These are phyloP conservation scores for Guyanaporus albipodus DNA, from an alignment of 768 basidiomycete genomes.

Conservation along the genomic window DNA sequence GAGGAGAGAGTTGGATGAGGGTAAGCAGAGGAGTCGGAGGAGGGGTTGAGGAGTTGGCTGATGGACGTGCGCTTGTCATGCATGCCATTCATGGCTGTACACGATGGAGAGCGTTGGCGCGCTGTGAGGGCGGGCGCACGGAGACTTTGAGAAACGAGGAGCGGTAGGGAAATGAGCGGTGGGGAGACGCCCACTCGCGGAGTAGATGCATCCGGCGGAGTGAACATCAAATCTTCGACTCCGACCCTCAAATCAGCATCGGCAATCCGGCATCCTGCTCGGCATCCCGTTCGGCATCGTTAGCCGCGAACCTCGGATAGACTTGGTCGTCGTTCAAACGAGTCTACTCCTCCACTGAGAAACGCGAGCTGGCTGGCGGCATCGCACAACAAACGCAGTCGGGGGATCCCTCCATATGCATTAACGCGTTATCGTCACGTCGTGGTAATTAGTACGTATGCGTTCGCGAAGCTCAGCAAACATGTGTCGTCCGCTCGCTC, in stretches of 20 bases:
- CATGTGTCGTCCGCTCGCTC: conserved; percentile 12
- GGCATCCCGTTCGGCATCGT: conserved; percentile 16
- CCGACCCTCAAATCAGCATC: conserved; percentile 18
- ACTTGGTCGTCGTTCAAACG: too few relatives aligned
- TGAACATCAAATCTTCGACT: conserved; percentile 21
- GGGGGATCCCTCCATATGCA: too few relatives aligned
- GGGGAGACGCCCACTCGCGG: conserved; percentile 32
- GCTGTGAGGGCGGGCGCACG: conserved; percentile 4
- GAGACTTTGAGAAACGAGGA: conserved; percentile 19
- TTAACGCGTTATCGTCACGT: background rate
- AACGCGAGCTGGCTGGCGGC: too few relatives aligned
- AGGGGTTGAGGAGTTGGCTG: conserved; percentile 48
- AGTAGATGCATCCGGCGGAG: conserved; percentile 30
- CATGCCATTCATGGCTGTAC: conserved; percentile 37
- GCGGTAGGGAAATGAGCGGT: conserved; percentile 27
- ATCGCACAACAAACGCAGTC: too few relatives aligned
- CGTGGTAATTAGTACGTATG: conserved; percentile 16
- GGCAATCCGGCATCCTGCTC: conserved; percentile 24
- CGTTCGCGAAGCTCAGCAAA: conserved; percentile 6
- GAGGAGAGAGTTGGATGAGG: conserved; percentile 28
- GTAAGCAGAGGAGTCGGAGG: conserved; percentile 37
- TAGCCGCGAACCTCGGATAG: conserved; percentile 30
- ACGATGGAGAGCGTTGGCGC: conserved; percentile 12
- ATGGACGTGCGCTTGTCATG: conserved; percentile 52
- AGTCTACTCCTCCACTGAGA: background rate